Conservation (phyloP, 2,329 filamentous ascomycete genomes). For the Mollisia scopiformis region DNA sequence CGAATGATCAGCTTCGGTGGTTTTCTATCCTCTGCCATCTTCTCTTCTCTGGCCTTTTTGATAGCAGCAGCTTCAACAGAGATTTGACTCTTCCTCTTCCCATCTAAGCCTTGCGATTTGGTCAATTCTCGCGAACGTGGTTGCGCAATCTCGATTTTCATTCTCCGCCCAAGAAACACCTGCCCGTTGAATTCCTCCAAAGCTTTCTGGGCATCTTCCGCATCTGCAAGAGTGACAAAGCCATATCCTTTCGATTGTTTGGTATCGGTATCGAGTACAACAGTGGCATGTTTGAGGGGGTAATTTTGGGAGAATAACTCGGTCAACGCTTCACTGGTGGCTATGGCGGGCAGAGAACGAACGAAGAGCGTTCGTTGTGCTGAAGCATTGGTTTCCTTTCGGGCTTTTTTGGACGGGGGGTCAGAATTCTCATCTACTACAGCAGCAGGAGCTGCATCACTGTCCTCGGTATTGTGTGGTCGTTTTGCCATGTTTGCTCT, state of each 20-base stretch:
- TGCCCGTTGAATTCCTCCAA: slow-evolving; percentile 80
- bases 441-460: slow-evolving; percentile 18
- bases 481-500: slow-evolving; percentile 32
- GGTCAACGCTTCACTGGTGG: slow-evolving; percentile 81
- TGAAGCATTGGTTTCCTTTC: slow-evolving; percentile 54
- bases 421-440: slow-evolving; percentile 23
- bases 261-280: slow-evolving; percentile 82
- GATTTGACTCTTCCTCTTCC: slow-evolving; percentile 37
- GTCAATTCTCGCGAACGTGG: slow-evolving; percentile 73
- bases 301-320: slow-evolving; percentile 93
- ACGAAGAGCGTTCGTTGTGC: slow-evolving; percentile 79
- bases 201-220: slow-evolving; percentile 84
- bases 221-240: slow-evolving; percentile 95
- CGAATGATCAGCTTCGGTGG: slow-evolving; percentile 83
- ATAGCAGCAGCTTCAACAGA: slow-evolving; percentile 42
- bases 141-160: slow-evolving; percentile 87
- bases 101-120: slow-evolving; percentile 46
- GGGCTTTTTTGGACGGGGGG: slow-evolving; percentile 55
- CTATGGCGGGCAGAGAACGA: slow-evolving; percentile 76
- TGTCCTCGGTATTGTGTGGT: slow-evolving; percentile 28
- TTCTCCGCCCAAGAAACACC: slow-evolving; percentile 75
- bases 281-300: slow-evolving; percentile 94
- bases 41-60: slow-evolving; percentile 60
- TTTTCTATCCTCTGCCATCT: slow-evolving; percentile 61
- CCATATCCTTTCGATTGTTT: slow-evolving; percentile 91